Evolutionary conservation across 2,329 filamentous ascomycete genomes (phyloP).

Genomic region (Polychaeton citri): DNA sequence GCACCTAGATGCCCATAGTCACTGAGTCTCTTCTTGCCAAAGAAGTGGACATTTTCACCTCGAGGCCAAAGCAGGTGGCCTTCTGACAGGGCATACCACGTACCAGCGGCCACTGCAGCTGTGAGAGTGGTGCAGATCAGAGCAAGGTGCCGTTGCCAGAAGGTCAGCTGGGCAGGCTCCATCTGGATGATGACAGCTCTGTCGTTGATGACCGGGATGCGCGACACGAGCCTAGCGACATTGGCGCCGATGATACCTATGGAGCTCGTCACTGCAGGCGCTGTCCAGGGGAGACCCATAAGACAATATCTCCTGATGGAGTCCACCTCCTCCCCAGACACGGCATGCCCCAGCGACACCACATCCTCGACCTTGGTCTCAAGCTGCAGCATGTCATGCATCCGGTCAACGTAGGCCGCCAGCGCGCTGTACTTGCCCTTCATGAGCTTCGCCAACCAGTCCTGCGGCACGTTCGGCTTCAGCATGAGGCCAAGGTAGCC

Average conservation of each 20-base stretch:
- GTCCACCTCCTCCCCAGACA: constrained; percentile 2
- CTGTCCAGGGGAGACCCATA: constrained; percentile 15
- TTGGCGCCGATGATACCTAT: neutral
- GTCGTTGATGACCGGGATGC: constrained; percentile 9
- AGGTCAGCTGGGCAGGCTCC: constrained; percentile 1
- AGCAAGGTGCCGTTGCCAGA: constrained; percentile 10
- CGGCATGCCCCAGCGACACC: constrained; percentile 6
- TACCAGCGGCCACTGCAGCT: constrained; percentile 7
- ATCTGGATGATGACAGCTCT: constrained; percentile 1
- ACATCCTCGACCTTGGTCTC: constrained; percentile 13
- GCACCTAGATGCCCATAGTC: constrained; percentile 23
- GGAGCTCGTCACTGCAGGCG: constrained; percentile 2
- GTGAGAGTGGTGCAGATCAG: constrained; percentile 8
- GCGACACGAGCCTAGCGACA: neutral
- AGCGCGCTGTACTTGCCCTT: constrained; percentile 32
- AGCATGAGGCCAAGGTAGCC: constrained; percentile 69
- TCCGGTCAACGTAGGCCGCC: constrained; percentile 23
- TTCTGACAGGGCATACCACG: constrained; percentile 11
- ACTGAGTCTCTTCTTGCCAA: constrained; percentile 18
- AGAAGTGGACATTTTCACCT: constrained; percentile 20
- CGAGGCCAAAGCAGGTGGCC: constrained; percentile 18
- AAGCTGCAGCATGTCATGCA: constrained; percentile 15
- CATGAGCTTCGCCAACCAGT: constrained; percentile 49
- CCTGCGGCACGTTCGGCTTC: constrained; percentile 44
- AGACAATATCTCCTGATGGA: constrained; percentile 1